Evolutionary conservation across 768 basidiomycete species (phyloP).

Genomic region (Artomyces pyxidatus): DNA sequence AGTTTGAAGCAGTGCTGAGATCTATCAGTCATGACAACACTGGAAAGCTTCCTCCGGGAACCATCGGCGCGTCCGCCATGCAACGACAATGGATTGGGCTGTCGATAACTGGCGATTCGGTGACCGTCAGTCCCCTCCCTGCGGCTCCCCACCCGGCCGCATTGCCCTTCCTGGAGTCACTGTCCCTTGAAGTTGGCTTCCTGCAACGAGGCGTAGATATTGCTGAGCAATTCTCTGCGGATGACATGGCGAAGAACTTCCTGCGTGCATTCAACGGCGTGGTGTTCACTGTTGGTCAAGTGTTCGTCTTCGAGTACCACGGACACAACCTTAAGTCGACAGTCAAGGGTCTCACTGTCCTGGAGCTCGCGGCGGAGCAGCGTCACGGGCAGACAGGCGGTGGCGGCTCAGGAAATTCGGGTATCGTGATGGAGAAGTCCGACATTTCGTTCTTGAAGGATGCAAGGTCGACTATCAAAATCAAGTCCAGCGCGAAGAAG

Average conservation of each 20-base stretch:
- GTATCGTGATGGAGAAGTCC: slow-evolving; percentile 86
- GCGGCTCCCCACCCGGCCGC: slow-evolving; percentile 36
- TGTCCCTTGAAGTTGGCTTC: slow-evolving; percentile 78
- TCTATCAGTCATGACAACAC: slow-evolving; percentile 67
- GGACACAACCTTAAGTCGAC: slow-evolving; percentile 72
- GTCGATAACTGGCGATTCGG: slow-evolving; percentile 67
- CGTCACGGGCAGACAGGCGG: slow-evolving; percentile 29
- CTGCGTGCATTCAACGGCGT: slow-evolving; percentile 66
- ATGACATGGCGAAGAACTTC: slow-evolving; percentile 76
- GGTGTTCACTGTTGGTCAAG: slow-evolving; percentile 60
- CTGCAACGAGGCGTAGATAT: slow-evolving; percentile 43
- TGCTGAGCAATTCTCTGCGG: slow-evolving; percentile 70
- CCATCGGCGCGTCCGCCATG: slow-evolving; percentile 66
- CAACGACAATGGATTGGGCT: slow-evolving; percentile 90
- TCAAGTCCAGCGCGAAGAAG: slow-evolving; percentile 91
- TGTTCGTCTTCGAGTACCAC: slow-evolving; percentile 81
- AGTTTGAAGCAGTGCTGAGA: background rate
- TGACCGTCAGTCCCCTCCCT: slow-evolving; percentile 56
- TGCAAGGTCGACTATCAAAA: slow-evolving; percentile 69
- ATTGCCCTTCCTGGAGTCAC: slow-evolving; percentile 60
- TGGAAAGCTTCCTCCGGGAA: slow-evolving; percentile 55
- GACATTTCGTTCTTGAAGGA: slow-evolving; percentile 88
- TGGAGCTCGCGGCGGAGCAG: slow-evolving; percentile 61
- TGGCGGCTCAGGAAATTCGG: slow-evolving; percentile 32
- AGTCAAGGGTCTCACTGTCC: slow-evolving; percentile 49